Evolutionary conservation across 495 filamentous ascomycete species (phyloP).

Genomic region (Hypomontagnella submonticulosa): DNA sequence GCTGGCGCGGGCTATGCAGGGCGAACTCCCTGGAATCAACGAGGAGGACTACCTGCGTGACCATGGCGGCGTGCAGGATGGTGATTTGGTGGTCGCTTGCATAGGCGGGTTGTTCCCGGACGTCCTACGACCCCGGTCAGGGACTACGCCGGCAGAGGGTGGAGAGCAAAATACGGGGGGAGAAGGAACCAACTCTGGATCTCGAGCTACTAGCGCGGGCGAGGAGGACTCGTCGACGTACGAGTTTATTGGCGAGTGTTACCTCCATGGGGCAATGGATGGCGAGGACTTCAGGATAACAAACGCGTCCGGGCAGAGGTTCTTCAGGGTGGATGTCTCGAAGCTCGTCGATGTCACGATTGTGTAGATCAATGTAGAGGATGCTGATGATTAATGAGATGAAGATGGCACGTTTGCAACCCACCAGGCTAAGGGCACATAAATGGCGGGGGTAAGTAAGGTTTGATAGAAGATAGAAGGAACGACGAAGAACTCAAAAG

Average conservation of each 20-base stretch:
- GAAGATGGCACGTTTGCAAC: not conserved
- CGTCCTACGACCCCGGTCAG: slow-evolving; percentile 27
- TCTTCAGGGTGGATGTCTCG: slow-evolving; percentile 19
- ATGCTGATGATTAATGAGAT: not conserved
- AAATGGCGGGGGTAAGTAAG: too few relatives aligned
- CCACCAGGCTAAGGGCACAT: too few relatives aligned
- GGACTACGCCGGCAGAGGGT: not conserved
- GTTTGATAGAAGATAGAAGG: too few relatives aligned
- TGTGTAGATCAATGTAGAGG: slow-evolving; percentile 18
- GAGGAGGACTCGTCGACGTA: slow-evolving; percentile 30
- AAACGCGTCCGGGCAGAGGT: slow-evolving; percentile 5
- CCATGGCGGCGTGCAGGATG: slow-evolving; percentile 30
- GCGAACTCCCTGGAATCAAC: slow-evolving; percentile 3
- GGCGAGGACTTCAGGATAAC: slow-evolving; percentile 35
- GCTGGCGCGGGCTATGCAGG: slow-evolving; percentile 18
- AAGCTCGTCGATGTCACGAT: slow-evolving; percentile 37
- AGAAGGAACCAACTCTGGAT: not conserved
- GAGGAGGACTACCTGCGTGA: slow-evolving; percentile 5
- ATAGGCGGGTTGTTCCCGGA: slow-evolving; percentile 43
- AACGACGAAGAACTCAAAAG: too few relatives aligned
- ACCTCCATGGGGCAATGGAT: slow-evolving; percentile 41
- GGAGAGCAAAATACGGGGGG: not conserved
- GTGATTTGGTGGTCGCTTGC: slow-evolving; percentile 40
- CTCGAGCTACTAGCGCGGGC: not conserved
- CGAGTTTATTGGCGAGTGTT: slow-evolving; percentile 40